phyloP scores from a whole-genome alignment of 257 asterid genomes.

The Gentiana straminea region DNA sequence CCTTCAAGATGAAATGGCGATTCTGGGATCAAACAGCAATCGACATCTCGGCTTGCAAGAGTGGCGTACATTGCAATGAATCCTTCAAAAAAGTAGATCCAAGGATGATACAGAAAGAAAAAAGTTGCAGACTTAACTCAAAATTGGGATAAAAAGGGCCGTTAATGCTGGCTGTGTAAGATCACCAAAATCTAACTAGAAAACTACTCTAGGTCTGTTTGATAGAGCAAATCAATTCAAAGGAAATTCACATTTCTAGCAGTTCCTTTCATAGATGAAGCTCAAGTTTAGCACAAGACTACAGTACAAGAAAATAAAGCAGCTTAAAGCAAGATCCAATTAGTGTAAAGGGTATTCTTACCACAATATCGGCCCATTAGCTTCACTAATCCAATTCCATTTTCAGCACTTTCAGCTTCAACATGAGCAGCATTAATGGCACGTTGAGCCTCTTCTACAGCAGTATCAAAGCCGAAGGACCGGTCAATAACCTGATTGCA shows the following conservation, averaged over 20 bases:
- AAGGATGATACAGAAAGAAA: background rate
- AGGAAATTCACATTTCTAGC: background rate
- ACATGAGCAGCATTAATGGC: constrained; percentile 97
- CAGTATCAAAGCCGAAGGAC: constrained; percentile 91
- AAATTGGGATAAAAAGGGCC: too few relatives aligned
- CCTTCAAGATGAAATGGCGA: constrained; percentile 90
- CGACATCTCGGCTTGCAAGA: constrained; percentile 93
- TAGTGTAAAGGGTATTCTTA: constrained; percentile 21
- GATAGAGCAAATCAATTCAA: too few relatives aligned
- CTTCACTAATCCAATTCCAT: constrained; percentile 89
- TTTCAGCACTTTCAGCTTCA: constrained; percentile 89
- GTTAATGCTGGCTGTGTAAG: too few relatives aligned
- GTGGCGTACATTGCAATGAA: constrained; percentile 95
- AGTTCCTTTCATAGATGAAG: background rate
- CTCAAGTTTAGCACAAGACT: constrained; percentile 1
- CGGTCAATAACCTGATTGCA: constrained; percentile 66
- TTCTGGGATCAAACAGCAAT: constrained; percentile 91
- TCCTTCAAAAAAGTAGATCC: constrained; percentile 33
- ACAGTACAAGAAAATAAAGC: background rate
- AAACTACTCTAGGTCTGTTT: too few relatives aligned
- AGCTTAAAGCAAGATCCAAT: background rate
- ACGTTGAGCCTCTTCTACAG: constrained; percentile 96
- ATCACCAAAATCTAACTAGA: too few relatives aligned
- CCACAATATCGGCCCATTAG: constrained; percentile 94
- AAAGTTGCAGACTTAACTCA: too few relatives aligned